Percentiles rank a stretch among this genome's conserved stretches.
These are phyloP conservation scores for Skeletonema potamos DNA, from an alignment of 108 stramenopile genomes.

Conservation along the genomic window DNA sequence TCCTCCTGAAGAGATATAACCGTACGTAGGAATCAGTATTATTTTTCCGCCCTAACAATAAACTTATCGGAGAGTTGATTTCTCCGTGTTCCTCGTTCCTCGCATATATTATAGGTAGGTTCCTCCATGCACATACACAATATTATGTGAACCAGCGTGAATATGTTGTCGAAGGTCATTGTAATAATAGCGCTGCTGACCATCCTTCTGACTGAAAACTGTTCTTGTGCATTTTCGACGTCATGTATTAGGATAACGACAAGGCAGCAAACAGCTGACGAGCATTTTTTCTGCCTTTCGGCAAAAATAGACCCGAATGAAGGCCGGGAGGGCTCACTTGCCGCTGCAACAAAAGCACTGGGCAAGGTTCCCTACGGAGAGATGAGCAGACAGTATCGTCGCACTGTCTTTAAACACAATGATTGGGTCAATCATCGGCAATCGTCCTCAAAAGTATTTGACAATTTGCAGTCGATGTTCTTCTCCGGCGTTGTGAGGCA, in stretches of 20 bases:
- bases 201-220: not conserved
- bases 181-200: not conserved
- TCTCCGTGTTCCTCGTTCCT: too few relatives aligned
- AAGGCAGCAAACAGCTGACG: not conserved
- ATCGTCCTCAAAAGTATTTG: conserved; percentile 35
- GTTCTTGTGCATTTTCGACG: not conserved
- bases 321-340: conserved; percentile 31
- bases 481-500: conserved; percentile 56
- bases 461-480: conserved; percentile 46
- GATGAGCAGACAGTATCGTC: conserved; percentile 42
- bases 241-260: not conserved
- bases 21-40: too few relatives aligned
- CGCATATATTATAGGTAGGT: too few relatives aligned
- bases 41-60: too few relatives aligned
- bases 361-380: conserved; percentile 56
- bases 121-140: too few relatives aligned
- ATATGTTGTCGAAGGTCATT: not conserved
- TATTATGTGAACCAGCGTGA: too few relatives aligned
- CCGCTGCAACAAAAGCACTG: conserved; percentile 27
- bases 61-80: too few relatives aligned
- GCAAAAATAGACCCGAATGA: not conserved
- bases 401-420: conserved; percentile 36
- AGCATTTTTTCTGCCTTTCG: not conserved
- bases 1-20: too few relatives aligned
- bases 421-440: conserved; percentile 53